Evolutionary conservation across 2,329 filamentous ascomycete species (phyloP), one percentile per base, ranked within the genome.

Genomic region (Diaporthe vexans): DNA sequence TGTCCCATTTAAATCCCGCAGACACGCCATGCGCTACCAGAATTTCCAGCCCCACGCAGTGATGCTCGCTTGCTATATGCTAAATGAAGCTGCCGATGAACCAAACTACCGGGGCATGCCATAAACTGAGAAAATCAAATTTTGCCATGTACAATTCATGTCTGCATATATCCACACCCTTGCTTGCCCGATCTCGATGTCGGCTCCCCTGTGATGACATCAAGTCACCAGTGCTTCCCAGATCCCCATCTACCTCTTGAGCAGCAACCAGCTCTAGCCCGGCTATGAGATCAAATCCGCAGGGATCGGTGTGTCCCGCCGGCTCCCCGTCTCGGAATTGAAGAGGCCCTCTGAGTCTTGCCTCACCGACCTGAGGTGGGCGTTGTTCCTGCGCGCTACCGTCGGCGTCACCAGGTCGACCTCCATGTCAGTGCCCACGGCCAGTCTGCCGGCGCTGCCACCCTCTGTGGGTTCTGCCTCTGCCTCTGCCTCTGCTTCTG

Each of bases 401-500:
- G 81, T 84, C 8, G 86, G 85, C 10, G 86, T 88, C 74, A 81
- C 83, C 61, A 81, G 75, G 43, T 86, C 84, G 15, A 82, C 26
- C 29, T 85, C 83, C 78, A 21, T 84, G 81, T 56, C 73, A 78
- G 21, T 74, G 76, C 29, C 80, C 80, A 6, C 81, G 76, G 21
- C 78, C 73, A 52, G 54, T 29, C 13, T 56, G 59, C 33, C 35
- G 40, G 24, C 67, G 37, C 51, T 35, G 51, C 71, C 57, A 24
- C 76, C 24, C 4, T 19, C 59, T 4, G 40, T 4, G 11, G 40
- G 17, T 15, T 24, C 40, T 5, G 15, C 80, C 63, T 79, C 74
- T 88, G 67, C 33, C 29, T 84, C 84, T 72, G 72, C 8, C 81
- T 79, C 74, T 88, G 67, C 33, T 29, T 75, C 74, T 6, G 74